Evolutionary conservation across 2,329 filamentous ascomycete species (phyloP), one percentile per base, ranked within the genome.

Genomic region (Colletotrichum plurivorum): DNA sequence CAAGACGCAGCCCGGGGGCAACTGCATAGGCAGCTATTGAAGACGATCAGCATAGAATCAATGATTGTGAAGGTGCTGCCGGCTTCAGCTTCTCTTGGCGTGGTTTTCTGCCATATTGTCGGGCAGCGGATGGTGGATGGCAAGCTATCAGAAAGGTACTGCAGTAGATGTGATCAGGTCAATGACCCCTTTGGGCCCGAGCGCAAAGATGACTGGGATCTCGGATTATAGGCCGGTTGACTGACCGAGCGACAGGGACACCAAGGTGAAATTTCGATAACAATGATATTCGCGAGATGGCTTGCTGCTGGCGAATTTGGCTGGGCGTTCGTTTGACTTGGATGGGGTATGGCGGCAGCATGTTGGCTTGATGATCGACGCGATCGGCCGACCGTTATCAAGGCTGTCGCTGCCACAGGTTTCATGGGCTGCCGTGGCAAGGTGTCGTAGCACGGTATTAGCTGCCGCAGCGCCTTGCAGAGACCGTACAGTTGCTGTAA

Each of bases 381-480:
- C 49, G 53, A 70, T 68, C 67, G 63, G 62, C 63, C 63, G 53
- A 49, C 67, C 67, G 64, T 62, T 68, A 54, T 66, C 53, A 63
- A 57, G 46, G 41, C 46, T 54, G 51, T 69, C 43, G 46, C 57
- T 62, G 63, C 45, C 22, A 27, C 48, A 63, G 62, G 62, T 66
- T 56, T 49, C 54, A 49, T 36, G 51, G 45, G 63, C 62, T 57
- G 56, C 45, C 13, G 62, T 56, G 49, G 41, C 16, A 49, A 55
- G 31, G 36, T 60, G 56, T 61, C 46, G 62, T 67, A 48, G 36
- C 41, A 66, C 62, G 12, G 55, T 20, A 36, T 36, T 36, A 55
- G 55, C 55, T 61, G 67, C 67, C 61, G 43, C 51, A 15, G 48
- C 22, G 39, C 13, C n/a, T 57, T 63, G 46, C 27, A 41, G 31